These are phyloP conservation scores for Acer negundo DNA, from an alignment of 345 rosid genomes.

Conservation along the genomic window DNA sequence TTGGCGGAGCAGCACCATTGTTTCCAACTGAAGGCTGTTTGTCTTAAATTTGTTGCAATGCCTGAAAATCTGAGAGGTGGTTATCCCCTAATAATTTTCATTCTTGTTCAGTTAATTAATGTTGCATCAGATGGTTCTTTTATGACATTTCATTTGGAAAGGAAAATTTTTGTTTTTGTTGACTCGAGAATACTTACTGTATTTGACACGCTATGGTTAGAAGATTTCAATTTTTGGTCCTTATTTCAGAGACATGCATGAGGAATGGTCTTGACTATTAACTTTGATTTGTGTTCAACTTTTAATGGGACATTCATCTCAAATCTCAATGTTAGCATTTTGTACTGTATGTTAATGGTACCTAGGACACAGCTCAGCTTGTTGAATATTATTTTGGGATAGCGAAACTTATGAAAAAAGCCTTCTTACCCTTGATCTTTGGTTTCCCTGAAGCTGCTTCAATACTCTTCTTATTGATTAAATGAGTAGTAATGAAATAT, in stretches of 20 bases:
- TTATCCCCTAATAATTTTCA: neutral
- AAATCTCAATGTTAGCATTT: neutral
- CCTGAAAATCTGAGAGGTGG: conserved; percentile 58
- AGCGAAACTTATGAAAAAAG: no score
- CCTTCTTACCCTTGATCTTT: no score
- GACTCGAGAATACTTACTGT: neutral
- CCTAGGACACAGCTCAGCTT: neutral
- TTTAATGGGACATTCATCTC: neutral
- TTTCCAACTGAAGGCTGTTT: conserved; percentile 58
- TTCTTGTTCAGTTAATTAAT: conserved; percentile 1
- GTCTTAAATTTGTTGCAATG: conserved; percentile 61
- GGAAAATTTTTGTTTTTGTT: neutral
- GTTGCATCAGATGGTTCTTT: neutral
- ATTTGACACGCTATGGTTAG: neutral
- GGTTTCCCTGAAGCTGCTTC: no score
- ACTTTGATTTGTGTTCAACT: neutral
- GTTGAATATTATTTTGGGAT: neutral
- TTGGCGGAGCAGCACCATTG: conserved; percentile 78
- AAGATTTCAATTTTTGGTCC: neutral
- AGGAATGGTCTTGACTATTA: neutral
- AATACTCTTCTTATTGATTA: neutral
- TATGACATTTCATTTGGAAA: neutral
- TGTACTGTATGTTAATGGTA: neutral
- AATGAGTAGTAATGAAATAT: neutral
- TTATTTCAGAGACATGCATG: neutral